Conservation (phyloP, 139 green algal species). For the Monoraphidium neglectum region DNA sequence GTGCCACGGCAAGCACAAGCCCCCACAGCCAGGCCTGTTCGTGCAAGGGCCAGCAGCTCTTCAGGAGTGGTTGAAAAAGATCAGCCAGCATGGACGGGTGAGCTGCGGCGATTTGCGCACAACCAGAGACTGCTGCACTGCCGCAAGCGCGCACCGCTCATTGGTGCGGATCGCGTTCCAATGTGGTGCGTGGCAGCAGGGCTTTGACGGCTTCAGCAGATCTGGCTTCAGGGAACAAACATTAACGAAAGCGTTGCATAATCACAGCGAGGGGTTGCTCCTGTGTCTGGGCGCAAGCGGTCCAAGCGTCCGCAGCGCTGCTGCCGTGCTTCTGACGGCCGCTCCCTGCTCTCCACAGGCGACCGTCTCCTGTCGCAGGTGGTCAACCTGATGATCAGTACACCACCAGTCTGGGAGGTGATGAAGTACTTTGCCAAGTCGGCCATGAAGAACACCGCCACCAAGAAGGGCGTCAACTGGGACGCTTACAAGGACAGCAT, state of each 20-base stretch:
- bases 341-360: conserved; percentile 29
- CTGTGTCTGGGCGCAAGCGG: neutral
- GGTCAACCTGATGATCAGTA: conserved; percentile 64
- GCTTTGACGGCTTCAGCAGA: neutral
- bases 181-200: neutral
- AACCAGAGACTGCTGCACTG: neutral
- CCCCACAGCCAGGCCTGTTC: too few species aligned
- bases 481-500: conserved; percentile 33
- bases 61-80: neutral
- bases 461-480: conserved; percentile 57
- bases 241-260: neutral
- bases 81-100: conserved; percentile 34
- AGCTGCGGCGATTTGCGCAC: neutral
- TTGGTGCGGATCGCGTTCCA: neutral
- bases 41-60: neutral
- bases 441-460: conserved; percentile 56
- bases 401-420: conserved; percentile 48
- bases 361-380: conserved; percentile 49
- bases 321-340: neutral
- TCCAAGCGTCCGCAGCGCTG: neutral
- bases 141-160: neutral
- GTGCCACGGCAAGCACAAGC: too few species aligned
- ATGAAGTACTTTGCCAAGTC: conserved; percentile 61
- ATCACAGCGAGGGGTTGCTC: neutral
- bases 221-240: neutral